Conservation (phyloP, 345 rosid genomes). For the Moricandia arvensis region DNA sequence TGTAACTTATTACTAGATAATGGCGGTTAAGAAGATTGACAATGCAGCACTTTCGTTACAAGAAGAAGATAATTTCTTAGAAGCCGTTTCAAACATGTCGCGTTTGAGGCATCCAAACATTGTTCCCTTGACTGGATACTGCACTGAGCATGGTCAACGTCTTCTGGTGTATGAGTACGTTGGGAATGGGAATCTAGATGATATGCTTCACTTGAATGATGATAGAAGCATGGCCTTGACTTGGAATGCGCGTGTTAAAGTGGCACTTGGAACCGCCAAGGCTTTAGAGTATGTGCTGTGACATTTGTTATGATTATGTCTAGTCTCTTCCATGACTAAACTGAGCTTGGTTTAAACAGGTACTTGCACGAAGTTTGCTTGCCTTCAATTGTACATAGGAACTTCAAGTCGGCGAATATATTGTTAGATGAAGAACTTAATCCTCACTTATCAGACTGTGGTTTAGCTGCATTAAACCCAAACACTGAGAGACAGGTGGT, state of each 20-base stretch:
- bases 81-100: conserved; percentile 93
- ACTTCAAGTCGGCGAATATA: conserved; percentile 96
- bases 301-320: not conserved
- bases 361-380: conserved; percentile 98
- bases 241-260: conserved; percentile 98
- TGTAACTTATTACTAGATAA: not conserved
- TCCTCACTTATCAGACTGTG: conserved; percentile 93
- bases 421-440: conserved; percentile 93
- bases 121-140: conserved; percentile 78
- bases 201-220: conserved; percentile 76
- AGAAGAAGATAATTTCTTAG: conserved; percentile 90
- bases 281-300: conserved; percentile 83
- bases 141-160: conserved; percentile 95
- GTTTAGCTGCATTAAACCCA: conserved; percentile 91
- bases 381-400: conserved; percentile 96
- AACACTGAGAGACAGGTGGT: conserved; percentile 92
- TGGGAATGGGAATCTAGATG: conserved; percentile 78
- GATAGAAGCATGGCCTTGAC: conserved; percentile 63
- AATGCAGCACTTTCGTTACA: conserved; percentile 82
- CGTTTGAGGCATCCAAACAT: conserved; percentile 91
- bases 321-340: not conserved
- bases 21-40: conserved; percentile 96
- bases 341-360: conserved; percentile 41
- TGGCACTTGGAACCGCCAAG: conserved; percentile 96
- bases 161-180: conserved; percentile 86